These are phyloP conservation scores for Tulasnella sp. DNA, from an alignment of 768 basidiomycete genomes.

Conservation along the genomic window DNA sequence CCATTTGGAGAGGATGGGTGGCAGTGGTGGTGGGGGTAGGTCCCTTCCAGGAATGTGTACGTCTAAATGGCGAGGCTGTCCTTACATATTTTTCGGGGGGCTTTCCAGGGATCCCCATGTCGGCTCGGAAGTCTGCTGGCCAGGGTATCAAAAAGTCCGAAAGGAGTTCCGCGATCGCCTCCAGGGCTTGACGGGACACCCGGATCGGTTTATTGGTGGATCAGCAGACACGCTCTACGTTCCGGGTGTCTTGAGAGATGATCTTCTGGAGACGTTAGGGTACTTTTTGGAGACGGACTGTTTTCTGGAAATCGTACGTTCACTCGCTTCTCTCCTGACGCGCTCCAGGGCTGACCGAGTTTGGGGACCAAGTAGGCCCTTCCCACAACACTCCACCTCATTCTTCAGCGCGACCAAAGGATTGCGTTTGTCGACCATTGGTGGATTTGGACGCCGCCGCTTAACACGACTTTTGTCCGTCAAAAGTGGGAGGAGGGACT, in stretches of 20 bases:
- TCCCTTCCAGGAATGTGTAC: neutral
- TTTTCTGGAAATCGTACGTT: conserved; percentile 46
- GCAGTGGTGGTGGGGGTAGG: conserved; percentile 14
- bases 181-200: conserved; percentile 36
- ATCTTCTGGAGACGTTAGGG: conserved; percentile 43
- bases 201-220: conserved; percentile 45
- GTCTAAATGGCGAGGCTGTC: neutral
- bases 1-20: conserved; percentile 12
- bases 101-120: conserved; percentile 17
- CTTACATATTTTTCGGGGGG: neutral
- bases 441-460: conserved; percentile 50
- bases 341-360: neutral
- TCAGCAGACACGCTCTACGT: conserved; percentile 50
- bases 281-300: conserved; percentile 48
- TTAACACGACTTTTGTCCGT: conserved; percentile 46
- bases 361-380: conserved; percentile 29
- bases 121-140: conserved; percentile 44
- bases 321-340: neutral
- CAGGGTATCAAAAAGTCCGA: conserved; percentile 41
- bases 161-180: conserved; percentile 39
- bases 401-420: conserved; percentile 39
- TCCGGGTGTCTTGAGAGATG: conserved; percentile 41
- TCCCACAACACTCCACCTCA: conserved; percentile 46
- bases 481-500: conserved; percentile 45
- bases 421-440: conserved; percentile 51